Base-by-base conservation (phyloP, 495 filamentous ascomycete species). In the Penicillium verhagenii region DNA sequence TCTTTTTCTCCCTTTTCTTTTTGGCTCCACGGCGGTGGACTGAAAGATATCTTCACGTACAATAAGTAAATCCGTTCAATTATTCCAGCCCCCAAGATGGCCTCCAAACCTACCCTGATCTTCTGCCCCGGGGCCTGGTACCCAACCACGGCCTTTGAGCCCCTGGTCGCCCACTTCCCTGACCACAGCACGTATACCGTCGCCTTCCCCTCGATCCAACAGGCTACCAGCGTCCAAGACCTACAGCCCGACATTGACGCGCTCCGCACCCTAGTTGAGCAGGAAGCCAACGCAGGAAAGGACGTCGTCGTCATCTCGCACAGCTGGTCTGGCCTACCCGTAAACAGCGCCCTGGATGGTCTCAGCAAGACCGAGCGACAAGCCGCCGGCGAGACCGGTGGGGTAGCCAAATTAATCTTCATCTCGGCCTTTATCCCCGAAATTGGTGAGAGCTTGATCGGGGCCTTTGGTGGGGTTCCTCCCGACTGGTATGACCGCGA, bases 281-380 rank as follows among this genome's bases (percentile, higher is more conserved):
- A 48, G 5, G 71, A 64, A 42, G 59, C 57, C 20, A 47, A 67
- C 11, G 62, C 53, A 0, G 70, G 71, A 6, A 53, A 65, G 21
- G 71, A 75, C n/a, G 64, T 77, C 11, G 47, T 75, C 10, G 39
- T 77, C 21, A 47, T 77, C 23, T 58, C 65, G 26, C 73, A 77
- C 59, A 79, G 76, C 33, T 83, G 80, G 68, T 70, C 79, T 25
- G 81, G 80, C 5, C 52, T 78, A 10, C 76, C 80, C 0, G 78
- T 75, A 7, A 72, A 65, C 58, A 79, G 74, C 47, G 77, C 78
- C 3, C 59, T 82, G 33, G 72, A 74, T 28, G 78, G 72, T 0
- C 59, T 78, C n/a, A 74, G 69, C 49, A 76, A 74, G 51, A 31
- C 26, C 1, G 63, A 73, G 6, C 65, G 79, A 1, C 51, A 58